Percentiles rank a stretch among this genome's conserved stretches.
These are phyloP conservation scores for Metschnikowia hibisci DNA, from an alignment of 805 yeast species.

Conservation along the genomic window DNA sequence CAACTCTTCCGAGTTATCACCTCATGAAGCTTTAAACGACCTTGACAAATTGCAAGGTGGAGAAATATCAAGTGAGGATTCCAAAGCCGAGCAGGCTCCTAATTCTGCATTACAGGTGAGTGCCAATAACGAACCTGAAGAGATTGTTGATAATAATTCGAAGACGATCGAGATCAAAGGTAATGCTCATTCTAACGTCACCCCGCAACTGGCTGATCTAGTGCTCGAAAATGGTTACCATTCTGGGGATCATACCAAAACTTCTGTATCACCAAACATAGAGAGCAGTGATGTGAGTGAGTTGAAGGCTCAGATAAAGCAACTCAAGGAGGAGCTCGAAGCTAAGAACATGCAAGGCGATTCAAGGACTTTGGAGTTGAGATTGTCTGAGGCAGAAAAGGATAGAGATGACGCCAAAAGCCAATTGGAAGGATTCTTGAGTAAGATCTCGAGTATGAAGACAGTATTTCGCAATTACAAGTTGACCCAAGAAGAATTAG, in stretches of 20 bases:
- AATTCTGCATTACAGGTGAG: too few species aligned
- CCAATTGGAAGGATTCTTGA: conserved; percentile 59
- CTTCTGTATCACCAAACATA: not conserved
- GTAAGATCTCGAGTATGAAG: conserved; percentile 69
- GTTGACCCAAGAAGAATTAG: conserved; percentile 61
- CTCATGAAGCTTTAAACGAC: too few species aligned
- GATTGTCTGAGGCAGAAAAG: conserved; percentile 14
- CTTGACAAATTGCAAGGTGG: too few species aligned
- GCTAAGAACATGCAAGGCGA: not conserved
- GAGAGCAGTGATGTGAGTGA: not conserved
- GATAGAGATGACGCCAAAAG: conserved; percentile 57
- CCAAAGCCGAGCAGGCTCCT: too few species aligned
- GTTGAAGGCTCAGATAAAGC: conserved; percentile 2
- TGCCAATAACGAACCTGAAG: too few species aligned
- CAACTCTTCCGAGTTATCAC: too few species aligned
- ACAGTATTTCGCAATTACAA: conserved; percentile 69
- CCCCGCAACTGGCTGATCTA: too few species aligned
- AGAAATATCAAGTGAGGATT: too few species aligned
- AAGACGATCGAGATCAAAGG: too few species aligned
- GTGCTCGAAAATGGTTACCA: not conserved
- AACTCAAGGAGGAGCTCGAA: conserved; percentile 4
- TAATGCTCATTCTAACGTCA: too few species aligned
- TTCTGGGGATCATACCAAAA: not conserved
- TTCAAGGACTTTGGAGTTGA: not conserved
- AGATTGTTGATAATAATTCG: too few species aligned